phyloP scores from a whole-genome alignment of 73 alveolate species.

The Uronychia setigera region DNA sequence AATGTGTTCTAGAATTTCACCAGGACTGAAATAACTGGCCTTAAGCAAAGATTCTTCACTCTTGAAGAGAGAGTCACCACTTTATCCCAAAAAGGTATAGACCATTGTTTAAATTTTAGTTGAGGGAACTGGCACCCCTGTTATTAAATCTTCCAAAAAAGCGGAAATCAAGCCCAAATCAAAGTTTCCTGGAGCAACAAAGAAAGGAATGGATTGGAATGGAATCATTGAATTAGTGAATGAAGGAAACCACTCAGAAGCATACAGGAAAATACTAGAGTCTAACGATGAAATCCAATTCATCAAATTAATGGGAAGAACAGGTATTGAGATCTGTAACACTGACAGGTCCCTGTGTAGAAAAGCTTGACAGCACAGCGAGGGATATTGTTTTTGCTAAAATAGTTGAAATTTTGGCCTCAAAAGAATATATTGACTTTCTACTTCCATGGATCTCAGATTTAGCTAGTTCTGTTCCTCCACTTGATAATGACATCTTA shows the following conservation, averaged over 20 bases:
- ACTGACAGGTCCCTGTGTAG: background rate
- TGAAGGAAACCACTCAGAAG: background rate
- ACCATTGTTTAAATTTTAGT: background rate
- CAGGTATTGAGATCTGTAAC: background rate
- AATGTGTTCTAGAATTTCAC: background rate
- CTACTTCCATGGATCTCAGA: constrained; percentile 5
- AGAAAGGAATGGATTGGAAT: background rate
- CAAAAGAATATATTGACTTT: constrained; percentile 12
- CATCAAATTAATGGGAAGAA: background rate
- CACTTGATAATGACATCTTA: background rate
- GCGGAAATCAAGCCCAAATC: background rate
- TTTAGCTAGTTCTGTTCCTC: background rate
- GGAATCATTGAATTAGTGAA: too few species aligned
- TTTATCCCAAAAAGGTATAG: background rate
- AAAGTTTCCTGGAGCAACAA: too few species aligned
- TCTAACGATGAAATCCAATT: background rate
- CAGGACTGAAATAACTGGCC: background rate
- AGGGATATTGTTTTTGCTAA: background rate
- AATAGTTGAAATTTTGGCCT: background rate
- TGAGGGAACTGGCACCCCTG: background rate
- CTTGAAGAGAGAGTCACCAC: background rate
- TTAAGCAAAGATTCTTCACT: background rate
- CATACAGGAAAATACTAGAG: background rate
- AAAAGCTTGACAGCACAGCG: background rate
- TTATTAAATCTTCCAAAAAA: too few species aligned